Evolutionary conservation across 768 basidiomycete genomes (phyloP).

Genomic region (Melanogaster broomeanus): DNA sequence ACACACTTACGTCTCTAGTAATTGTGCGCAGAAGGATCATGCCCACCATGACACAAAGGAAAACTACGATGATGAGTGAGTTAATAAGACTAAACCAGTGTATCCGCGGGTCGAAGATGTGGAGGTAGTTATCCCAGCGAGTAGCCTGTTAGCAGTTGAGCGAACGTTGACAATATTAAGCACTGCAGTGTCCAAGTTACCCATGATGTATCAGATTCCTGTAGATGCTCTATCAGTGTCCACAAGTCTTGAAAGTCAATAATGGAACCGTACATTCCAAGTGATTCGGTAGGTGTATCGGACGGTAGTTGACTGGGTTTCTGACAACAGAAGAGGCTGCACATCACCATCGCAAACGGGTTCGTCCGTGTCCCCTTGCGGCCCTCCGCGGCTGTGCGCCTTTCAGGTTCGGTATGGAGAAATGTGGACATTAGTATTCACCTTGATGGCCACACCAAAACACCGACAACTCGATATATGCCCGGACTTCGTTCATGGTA

Average conservation of each 20-base stretch:
- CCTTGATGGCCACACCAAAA: conserved; percentile 79
- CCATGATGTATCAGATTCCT: conserved; percentile 89
- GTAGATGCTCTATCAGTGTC: conserved; percentile 3
- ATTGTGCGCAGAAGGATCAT: conserved; percentile 88
- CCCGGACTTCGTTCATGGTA: conserved; percentile 75
- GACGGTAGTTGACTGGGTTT: conserved; percentile 60
- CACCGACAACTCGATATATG: conserved; percentile 87
- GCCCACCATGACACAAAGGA: conserved; percentile 91
- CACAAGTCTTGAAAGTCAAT: not conserved
- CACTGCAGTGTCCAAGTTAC: conserved; percentile 33
- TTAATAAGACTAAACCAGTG: conserved; percentile 97
- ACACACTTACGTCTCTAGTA: conserved; percentile 71
- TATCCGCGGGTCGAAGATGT: conserved; percentile 90
- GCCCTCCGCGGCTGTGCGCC: conserved; percentile 57
- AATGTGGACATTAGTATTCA: conserved; percentile 11
- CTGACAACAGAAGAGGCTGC: conserved; percentile 59
- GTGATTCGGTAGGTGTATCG: conserved; percentile 87
- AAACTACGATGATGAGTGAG: conserved; percentile 86
- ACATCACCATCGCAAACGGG: conserved; percentile 53
- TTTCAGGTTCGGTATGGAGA: conserved; percentile 3
- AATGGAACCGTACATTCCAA: conserved; percentile 66
- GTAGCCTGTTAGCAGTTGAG: conserved; percentile 62
- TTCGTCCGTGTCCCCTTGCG: conserved; percentile 42
- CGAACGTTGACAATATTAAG: not conserved
- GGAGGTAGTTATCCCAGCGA: conserved; percentile 95